phyloP scores from a whole-genome alignment of 208 protist genomes.

The Leishmania tropica region DNA sequence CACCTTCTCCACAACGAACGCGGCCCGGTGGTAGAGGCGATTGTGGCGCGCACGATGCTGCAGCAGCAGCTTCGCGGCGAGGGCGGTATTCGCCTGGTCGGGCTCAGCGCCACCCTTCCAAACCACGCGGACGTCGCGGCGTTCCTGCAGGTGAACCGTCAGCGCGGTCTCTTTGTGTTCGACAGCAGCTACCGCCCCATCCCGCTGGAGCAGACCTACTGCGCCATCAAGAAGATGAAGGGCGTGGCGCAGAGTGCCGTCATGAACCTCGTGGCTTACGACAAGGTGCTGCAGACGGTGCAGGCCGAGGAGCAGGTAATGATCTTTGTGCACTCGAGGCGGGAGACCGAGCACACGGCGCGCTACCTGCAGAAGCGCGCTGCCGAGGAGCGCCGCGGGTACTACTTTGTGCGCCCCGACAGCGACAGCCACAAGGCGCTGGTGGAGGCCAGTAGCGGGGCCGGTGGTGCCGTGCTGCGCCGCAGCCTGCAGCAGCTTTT shows the following conservation, averaged over 20 bases:
- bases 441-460: slow-evolving; percentile 46
- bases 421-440: slow-evolving; percentile 88
- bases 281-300: slow-evolving; percentile 95
- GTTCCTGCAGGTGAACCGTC: slow-evolving; percentile 97
- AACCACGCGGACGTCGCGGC: slow-evolving; percentile 99
- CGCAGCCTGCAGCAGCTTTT: slow-evolving; percentile 81
- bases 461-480: slow-evolving; percentile 35
- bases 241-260: slow-evolving; percentile 93
- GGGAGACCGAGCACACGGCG: slow-evolving; percentile 98
- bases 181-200: slow-evolving; percentile 96
- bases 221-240: slow-evolving; percentile 96
- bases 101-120: slow-evolving; percentile 99
- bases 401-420: slow-evolving; percentile 89
- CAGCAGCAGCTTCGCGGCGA: slow-evolving; percentile 81
- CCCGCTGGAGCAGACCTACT: slow-evolving; percentile 98
- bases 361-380: slow-evolving; percentile 89
- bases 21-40: slow-evolving; percentile 98
- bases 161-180: slow-evolving; percentile 96
- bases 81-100: slow-evolving; percentile 97
- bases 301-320: slow-evolving; percentile 96
- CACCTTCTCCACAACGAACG: slow-evolving; percentile 99
- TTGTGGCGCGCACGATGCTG: slow-evolving; percentile 96
- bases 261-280: slow-evolving; percentile 98
- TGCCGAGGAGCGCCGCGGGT: slow-evolving; percentile 87
- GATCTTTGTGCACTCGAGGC: slow-evolving; percentile 99